These are phyloP conservation scores for Cupressus sempervirens DNA, from an alignment of 75 land plant species.

Conservation along the genomic window DNA sequence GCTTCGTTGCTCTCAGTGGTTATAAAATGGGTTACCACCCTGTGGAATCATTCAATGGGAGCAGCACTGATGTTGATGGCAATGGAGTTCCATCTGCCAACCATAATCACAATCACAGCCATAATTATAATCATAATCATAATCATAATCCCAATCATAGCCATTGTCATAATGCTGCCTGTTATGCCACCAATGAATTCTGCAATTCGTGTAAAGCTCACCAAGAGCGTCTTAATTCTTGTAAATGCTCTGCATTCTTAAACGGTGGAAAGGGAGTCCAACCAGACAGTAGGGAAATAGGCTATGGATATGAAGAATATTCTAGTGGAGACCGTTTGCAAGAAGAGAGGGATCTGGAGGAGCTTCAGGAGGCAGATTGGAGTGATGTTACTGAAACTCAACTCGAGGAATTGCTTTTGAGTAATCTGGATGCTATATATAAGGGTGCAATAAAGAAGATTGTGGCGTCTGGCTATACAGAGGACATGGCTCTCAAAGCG, in stretches of 20 bases:
- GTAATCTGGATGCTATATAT: constrained; percentile 56
- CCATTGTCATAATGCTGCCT: neutral
- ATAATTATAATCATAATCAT: neutral
- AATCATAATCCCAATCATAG: neutral
- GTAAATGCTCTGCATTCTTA: constrained; percentile 16
- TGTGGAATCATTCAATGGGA: neutral
- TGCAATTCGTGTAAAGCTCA: constrained; percentile 38
- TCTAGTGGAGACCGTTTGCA: constrained; percentile 18
- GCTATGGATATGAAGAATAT: constrained; percentile 24
- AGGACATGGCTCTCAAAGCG: constrained; percentile 65
- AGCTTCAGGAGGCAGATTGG: constrained; percentile 70
- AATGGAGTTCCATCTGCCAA: neutral
- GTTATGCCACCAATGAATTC: neutral
- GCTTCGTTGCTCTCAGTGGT: neutral
- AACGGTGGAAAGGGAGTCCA: constrained; percentile 17
- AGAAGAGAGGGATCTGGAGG: constrained; percentile 40
- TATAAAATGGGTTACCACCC: constrained; percentile 1
- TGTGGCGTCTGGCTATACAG: constrained; percentile 57
- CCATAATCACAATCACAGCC: neutral
- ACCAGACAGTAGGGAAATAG: neutral
- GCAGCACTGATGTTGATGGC: neutral
- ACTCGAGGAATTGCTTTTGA: constrained; percentile 71
- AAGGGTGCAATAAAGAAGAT: constrained; percentile 67
- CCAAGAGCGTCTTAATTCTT: constrained; percentile 25
- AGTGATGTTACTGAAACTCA: constrained; percentile 55